These are phyloP conservation scores for Friedmanniomyces endolithicus DNA, from an alignment of 495 filamentous ascomycete genomes.

Conservation along the genomic window DNA sequence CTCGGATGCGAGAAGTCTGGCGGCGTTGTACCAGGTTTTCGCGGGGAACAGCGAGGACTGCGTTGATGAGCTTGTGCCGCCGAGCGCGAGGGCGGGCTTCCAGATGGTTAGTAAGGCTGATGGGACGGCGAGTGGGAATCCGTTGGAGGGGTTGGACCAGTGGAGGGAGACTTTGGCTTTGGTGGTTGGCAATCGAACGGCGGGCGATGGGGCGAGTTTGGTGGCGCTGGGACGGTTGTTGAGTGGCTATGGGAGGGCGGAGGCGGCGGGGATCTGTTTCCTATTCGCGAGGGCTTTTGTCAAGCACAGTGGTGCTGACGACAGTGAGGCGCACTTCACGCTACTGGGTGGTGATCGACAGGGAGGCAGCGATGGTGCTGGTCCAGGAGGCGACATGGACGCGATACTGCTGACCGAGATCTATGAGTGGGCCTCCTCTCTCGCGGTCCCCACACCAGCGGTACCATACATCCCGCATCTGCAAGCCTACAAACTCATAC, in stretches of 20 bases:
- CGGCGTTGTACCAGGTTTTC: constrained; percentile 82
- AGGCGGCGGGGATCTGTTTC: constrained; percentile 85
- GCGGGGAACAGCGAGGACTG: constrained; percentile 90
- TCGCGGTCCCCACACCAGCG: constrained; percentile 41
- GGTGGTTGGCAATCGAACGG: constrained; percentile 73
- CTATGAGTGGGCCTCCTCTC: constrained; percentile 71
- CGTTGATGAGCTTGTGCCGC: constrained; percentile 91
- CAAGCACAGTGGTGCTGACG: constrained; percentile 72
- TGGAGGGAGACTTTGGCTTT: constrained; percentile 86
- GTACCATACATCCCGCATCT: constrained; percentile 54
- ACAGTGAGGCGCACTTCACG: constrained; percentile 62
- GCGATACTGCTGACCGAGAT: constrained; percentile 79
- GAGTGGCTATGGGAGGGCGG: constrained; percentile 71
- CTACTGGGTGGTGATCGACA: constrained; percentile 75
- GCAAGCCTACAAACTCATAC: constrained; percentile 74
- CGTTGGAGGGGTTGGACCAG: constrained; percentile 71
- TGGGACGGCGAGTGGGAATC: constrained; percentile 51
- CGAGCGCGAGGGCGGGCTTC: constrained; percentile 79
- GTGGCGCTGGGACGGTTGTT: constrained; percentile 71
- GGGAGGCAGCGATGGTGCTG: constrained; percentile 41
- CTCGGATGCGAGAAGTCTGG: constrained; percentile 68
- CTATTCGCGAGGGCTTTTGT: constrained; percentile 44
- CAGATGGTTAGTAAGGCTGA: constrained; percentile 69
- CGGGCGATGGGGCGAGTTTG: constrained; percentile 63
- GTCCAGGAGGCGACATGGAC: constrained; percentile 62